Conservation (phyloP, 1,139 yeast genomes). For the Meyerozyma elateridarum region DNA sequence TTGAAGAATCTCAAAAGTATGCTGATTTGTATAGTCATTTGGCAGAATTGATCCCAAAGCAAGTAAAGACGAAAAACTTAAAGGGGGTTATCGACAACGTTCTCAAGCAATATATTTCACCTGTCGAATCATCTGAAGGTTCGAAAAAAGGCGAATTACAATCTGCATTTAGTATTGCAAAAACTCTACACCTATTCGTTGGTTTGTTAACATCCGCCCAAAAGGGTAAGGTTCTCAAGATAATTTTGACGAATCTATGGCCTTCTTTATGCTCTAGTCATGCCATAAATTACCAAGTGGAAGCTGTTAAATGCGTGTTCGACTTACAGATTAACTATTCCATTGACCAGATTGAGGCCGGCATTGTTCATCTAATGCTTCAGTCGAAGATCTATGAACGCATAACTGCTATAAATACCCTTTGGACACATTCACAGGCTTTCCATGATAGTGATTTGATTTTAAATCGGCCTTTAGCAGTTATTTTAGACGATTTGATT, state of each 20-base stretch:
- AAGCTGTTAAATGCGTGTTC: slow-evolving; percentile 50
- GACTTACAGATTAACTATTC: slow-evolving; percentile 36
- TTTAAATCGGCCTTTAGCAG: slow-evolving; percentile 60
- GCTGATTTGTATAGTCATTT: background rate
- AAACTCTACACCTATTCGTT: slow-evolving; percentile 37
- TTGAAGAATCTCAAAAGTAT: background rate
- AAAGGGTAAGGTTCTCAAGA: slow-evolving; percentile 29
- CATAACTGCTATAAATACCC: slow-evolving; percentile 44
- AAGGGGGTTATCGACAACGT: background rate
- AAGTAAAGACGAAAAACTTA: background rate
- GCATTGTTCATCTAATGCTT: slow-evolving; percentile 46
- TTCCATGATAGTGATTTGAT: slow-evolving; percentile 41
- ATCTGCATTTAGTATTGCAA: slow-evolving; percentile 43
- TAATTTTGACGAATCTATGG: slow-evolving; percentile 43
- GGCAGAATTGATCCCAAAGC: background rate
- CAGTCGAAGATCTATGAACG: slow-evolving; percentile 32
- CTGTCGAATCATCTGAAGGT: slow-evolving; percentile 9
- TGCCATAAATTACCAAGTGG: slow-evolving; percentile 54
- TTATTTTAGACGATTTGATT: slow-evolving; percentile 60
- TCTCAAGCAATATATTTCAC: slow-evolving; percentile 13
- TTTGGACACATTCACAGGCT: slow-evolving; percentile 57
- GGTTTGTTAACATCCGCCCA: slow-evolving; percentile 21
- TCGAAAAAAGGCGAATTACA: slow-evolving; percentile 19
- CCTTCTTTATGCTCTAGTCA: slow-evolving; percentile 37
- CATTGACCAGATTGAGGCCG: slow-evolving; percentile 53